Conservation (phyloP, 2,329 filamentous ascomycete species). For the Fusarium sp. region DNA sequence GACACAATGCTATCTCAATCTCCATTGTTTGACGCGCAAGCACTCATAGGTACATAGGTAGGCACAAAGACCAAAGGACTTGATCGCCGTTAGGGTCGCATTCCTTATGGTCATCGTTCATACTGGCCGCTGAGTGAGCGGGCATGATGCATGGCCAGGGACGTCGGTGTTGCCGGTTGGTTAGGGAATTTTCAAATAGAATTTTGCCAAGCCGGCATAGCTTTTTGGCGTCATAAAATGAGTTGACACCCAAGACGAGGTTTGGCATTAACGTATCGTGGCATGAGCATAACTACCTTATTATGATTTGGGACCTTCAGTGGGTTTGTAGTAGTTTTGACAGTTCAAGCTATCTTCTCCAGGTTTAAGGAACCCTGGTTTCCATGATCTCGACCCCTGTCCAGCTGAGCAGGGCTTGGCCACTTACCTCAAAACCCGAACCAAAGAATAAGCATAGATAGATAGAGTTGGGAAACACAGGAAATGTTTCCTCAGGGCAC, state of each 20-base stretch:
- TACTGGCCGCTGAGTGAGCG: constrained; percentile 37
- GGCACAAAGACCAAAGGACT: not conserved
- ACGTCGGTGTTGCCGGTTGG: constrained; percentile 32
- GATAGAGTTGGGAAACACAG: constrained; percentile 2
- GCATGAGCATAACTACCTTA: constrained; percentile 11
- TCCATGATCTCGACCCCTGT: constrained; percentile 10
- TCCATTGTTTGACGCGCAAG: constrained; percentile 39
- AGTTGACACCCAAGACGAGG: constrained; percentile 15
- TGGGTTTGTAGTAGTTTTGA: constrained; percentile 1
- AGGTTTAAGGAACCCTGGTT: constrained; percentile 24
- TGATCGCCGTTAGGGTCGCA: constrained; percentile 27
- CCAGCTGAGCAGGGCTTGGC: constrained; percentile 26
- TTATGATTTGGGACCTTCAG: constrained; percentile 13
- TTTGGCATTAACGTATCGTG: constrained; percentile 13
- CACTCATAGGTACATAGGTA: not conserved
- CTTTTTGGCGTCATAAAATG: not conserved
- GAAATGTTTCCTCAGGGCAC: not conserved
- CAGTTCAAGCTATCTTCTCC: constrained; percentile 22
- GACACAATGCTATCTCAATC: constrained; percentile 13
- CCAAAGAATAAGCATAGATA: not conserved
- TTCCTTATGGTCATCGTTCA: constrained; percentile 7
- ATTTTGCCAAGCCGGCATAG: constrained; percentile 16
- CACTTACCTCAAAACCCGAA: constrained; percentile 5
- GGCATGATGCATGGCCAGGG: constrained; percentile 25
- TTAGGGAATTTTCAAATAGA: constrained; percentile 8